Evolutionary conservation across 768 basidiomycete species (phyloP), one percentile per base, ranked within the genome.

Genomic region (Multifurca ochricompacta): DNA sequence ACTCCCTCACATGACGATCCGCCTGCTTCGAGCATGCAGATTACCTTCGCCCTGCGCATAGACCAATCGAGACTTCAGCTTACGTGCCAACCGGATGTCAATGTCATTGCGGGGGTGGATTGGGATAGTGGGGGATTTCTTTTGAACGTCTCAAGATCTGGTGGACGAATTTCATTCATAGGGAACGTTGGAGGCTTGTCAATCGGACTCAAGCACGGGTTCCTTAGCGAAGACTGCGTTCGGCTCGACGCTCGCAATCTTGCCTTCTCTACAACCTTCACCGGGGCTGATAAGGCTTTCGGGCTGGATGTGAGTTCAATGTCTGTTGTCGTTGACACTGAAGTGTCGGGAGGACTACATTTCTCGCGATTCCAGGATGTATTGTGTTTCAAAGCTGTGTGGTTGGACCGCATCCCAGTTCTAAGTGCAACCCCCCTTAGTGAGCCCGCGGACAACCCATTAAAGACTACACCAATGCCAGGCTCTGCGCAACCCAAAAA

Each of bases 101-200:
- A 94, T 59, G 94, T 96, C n/a, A 76, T 86, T 37, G 91, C 89
- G 13, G 85, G 85, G 1, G 65, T 96, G 31, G 79, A 89, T 43
- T 98, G 95, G 95, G 87, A 95, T 50, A 94, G 89, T 61, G 95
- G 95, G 37, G 93, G 92, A 0, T 93, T 97, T 64, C 71, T 92
- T 45, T 68, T 93, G 50, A 87, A 82, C 62, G 72, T 91, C 36
- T 80, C 84, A 34, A 87, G 92, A 2, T 83, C 83, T 3, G 80
- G 81, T 44, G 75, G 80, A n/a, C 81, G 77, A 44, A 73, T 87
- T 31, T 78, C 82, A 10, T 82, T 96, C 60, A 83, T 84, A 0
- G 88, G 87, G 6, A 81, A 79, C 47, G 82, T 96, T 9, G 85
- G 85, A 16, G 93, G 91, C 1, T 74, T 97, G 23, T 85, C 84